Evolutionary conservation across 2,329 filamentous ascomycete genomes (phyloP).

Genomic region (Clonostachys rhizophaga): DNA sequence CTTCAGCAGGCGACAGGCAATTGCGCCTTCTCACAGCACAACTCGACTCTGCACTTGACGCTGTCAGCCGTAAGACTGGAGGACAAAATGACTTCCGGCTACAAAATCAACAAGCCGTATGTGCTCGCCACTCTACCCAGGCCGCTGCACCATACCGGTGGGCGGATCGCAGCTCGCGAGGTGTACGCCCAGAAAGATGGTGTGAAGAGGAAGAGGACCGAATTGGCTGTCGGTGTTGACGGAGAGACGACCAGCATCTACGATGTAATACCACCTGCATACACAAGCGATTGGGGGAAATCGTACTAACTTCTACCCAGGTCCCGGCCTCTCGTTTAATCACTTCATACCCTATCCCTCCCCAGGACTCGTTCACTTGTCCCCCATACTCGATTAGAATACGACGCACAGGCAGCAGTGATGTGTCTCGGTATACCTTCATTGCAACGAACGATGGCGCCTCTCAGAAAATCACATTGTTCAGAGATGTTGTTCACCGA

Average conservation of each 20-base stretch:
- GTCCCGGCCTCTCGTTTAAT: constrained; percentile 56
- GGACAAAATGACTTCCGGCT: constrained; percentile 49
- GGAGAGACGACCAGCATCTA: constrained; percentile 64
- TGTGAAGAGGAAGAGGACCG: constrained; percentile 56
- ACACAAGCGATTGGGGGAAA: background rate
- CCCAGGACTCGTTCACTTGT: constrained; percentile 60
- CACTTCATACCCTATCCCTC: constrained; percentile 63
- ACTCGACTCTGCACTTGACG: constrained; percentile 1
- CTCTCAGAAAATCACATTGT: constrained; percentile 49
- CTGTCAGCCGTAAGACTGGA: background rate
- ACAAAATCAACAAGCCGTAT: constrained; percentile 61
- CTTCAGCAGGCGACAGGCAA: constrained; percentile 4
- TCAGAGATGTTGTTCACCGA: constrained; percentile 49
- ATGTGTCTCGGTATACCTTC: constrained; percentile 56
- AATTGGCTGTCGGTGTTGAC: constrained; percentile 59
- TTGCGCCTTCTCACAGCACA: constrained; percentile 9
- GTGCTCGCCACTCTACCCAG: constrained; percentile 55
- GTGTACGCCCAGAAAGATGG: constrained; percentile 55
- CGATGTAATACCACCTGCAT: constrained; percentile 40
- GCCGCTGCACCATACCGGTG: constrained; percentile 47
- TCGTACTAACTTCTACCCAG: constrained; percentile 24
- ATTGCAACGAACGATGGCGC: constrained; percentile 46
- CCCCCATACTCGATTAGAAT: constrained; percentile 53
- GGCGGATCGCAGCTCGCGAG: constrained; percentile 52
- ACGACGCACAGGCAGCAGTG: constrained; percentile 38